Evolutionary conservation across 768 basidiomycete species (phyloP).

Genomic region (Inosperma sp.): DNA sequence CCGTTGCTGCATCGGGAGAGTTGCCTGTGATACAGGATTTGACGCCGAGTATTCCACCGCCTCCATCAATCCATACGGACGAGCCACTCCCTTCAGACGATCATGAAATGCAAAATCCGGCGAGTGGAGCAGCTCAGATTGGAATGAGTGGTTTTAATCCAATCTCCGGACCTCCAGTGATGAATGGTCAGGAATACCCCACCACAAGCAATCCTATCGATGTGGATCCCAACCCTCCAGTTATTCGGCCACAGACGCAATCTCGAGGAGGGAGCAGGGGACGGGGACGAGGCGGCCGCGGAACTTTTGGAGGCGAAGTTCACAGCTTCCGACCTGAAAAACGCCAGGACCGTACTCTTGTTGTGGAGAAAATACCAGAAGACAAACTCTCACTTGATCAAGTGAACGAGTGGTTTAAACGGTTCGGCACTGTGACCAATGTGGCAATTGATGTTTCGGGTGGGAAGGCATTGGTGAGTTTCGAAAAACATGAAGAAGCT

Average conservation of each 20-base stretch:
- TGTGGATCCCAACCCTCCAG: constrained; percentile 23
- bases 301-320: constrained; percentile 46
- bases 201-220: constrained; percentile 29
- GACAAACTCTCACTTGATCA: constrained; percentile 72
- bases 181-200: constrained; percentile 22
- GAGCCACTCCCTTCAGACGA: constrained; percentile 5
- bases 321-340: constrained; percentile 64
- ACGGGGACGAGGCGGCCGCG: constrained; percentile 40
- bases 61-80: constrained; percentile 25
- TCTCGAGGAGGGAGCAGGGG: constrained; percentile 36
- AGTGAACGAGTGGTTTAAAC: constrained; percentile 86
- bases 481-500: constrained; percentile 77
- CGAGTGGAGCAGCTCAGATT: background rate
- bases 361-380: constrained; percentile 91
- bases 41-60: constrained; percentile 35
- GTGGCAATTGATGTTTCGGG: constrained; percentile 76
- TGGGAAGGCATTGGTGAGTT: constrained; percentile 84
- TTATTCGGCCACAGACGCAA: constrained; percentile 32
- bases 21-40: constrained; percentile 82
- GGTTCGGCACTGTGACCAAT: constrained; percentile 89
- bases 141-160: constrained; percentile 12
- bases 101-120: constrained; percentile 5
- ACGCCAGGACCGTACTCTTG: constrained; percentile 73
- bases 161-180: constrained; percentile 6
- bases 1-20: constrained; percentile 55